Conservation (phyloP, 306 rosid genomes). For the apple (Malus domestica) region ASM211411v1 NC_041805.1:34469001-34469500, state of each 20-base stretch:
- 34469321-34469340: constrained; percentile 77
- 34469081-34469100: constrained; percentile 75
- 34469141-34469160: neutral
- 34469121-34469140: neutral
- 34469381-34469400: constrained; percentile 72
- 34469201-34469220: constrained; percentile 85
- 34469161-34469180: constrained; percentile 8
- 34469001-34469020: constrained; percentile 57
- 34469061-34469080: constrained; percentile 76
- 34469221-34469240: constrained; percentile 93
- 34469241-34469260: constrained; percentile 82
- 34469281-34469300: constrained; percentile 75
- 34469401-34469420: constrained; percentile 57
- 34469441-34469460: constrained; percentile 50
- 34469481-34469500: neutral
- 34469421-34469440: constrained; percentile 47
- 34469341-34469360: constrained; percentile 60
- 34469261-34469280: constrained; percentile 79
- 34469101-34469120: neutral
- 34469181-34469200: constrained; percentile 83
- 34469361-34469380: constrained; percentile 54
- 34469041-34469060: constrained; percentile 54
- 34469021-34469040: constrained; percentile 61
- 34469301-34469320: constrained; percentile 61
- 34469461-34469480: neutral